Conservation (phyloP, 306 rosid genomes). For the Vigna trinervia region DNA sequence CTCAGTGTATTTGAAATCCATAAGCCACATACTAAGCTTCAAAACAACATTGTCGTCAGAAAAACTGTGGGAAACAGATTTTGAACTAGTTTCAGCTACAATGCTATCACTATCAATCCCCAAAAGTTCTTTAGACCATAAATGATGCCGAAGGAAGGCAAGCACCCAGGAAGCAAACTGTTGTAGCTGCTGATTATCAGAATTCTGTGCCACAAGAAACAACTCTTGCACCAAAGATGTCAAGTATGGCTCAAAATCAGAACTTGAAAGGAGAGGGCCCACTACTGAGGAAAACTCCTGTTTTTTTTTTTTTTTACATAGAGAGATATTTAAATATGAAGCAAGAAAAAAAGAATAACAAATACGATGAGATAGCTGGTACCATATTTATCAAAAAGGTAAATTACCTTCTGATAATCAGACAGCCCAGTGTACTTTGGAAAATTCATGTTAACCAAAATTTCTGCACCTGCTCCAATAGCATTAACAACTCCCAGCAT, state of each 20-base stretch:
- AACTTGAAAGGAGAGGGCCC: conserved; percentile 76
- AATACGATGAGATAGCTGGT: conserved; percentile 6
- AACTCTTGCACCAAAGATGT: conserved; percentile 85
- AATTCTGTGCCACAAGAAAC: conserved; percentile 89
- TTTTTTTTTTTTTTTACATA: conserved; percentile 37
- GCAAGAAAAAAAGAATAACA: not conserved
- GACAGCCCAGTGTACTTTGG: conserved; percentile 49
- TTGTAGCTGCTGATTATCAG: conserved; percentile 75
- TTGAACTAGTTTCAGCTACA: conserved; percentile 52
- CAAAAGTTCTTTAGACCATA: conserved; percentile 67
- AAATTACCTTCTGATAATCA: conserved; percentile 65
- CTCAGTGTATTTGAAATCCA: conserved; percentile 63
- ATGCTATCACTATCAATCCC: conserved; percentile 48
- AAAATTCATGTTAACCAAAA: conserved; percentile 59
- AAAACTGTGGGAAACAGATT: conserved; percentile 65
- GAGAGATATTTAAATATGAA: conserved; percentile 35
- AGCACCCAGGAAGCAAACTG: conserved; percentile 92
- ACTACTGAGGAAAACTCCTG: conserved; percentile 68
- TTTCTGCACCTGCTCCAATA: conserved; percentile 82
- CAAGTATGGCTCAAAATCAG: conserved; percentile 66
- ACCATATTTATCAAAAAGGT: conserved; percentile 31
- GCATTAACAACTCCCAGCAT: conserved; percentile 90
- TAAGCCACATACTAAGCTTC: conserved; percentile 76
- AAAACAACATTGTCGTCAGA: conserved; percentile 72
- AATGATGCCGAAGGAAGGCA: conserved; percentile 70